A percentile compares a stretch with the other conserved stretches of the same genome.
Evolutionary conservation across 305 asterid genomes (phyloP).

Genomic region (Withania somnifera): DNA sequence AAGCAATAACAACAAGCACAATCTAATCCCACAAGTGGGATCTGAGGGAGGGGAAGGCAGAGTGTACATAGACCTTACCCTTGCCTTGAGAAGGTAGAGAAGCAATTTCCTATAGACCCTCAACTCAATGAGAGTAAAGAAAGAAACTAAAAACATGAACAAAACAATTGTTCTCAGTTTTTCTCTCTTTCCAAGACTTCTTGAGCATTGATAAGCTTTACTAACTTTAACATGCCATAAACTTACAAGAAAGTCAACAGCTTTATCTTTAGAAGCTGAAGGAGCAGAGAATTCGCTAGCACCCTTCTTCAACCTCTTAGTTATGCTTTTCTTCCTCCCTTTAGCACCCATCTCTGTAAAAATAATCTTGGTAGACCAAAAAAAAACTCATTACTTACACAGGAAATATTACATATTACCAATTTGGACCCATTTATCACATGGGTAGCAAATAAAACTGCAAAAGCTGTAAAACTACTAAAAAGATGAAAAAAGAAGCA

Average conservation of each 20-base stretch:
- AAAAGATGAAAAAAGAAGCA: background rate
- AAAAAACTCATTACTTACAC: background rate
- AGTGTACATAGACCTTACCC: background rate
- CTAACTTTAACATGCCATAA: background rate
- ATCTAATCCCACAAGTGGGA: background rate
- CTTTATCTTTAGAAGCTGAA: conserved; percentile 4
- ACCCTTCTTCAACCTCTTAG: conserved; percentile 3
- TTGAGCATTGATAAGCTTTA: background rate
- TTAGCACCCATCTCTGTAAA: conserved; percentile 1
- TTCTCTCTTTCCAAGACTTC: background rate
- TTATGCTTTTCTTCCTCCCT: conserved; percentile 2
- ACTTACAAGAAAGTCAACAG: conserved; percentile 31
- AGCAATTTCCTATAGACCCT: background rate
- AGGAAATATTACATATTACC: background rate
- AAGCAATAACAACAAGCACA: background rate
- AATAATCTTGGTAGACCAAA: background rate
- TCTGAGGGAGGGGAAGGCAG: background rate
- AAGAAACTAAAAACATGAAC: background rate
- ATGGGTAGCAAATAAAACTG: background rate
- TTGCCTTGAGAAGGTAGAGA: background rate
- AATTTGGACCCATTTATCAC: background rate
- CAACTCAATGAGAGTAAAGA: background rate
- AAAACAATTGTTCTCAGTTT: background rate
- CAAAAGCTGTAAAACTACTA: background rate
- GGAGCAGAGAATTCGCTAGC: background rate